A percentile compares a stretch with the other conserved stretches of the same genome.
Conservation (phyloP, 257 asterid species). For the Solanum paucissectum region DNA sequence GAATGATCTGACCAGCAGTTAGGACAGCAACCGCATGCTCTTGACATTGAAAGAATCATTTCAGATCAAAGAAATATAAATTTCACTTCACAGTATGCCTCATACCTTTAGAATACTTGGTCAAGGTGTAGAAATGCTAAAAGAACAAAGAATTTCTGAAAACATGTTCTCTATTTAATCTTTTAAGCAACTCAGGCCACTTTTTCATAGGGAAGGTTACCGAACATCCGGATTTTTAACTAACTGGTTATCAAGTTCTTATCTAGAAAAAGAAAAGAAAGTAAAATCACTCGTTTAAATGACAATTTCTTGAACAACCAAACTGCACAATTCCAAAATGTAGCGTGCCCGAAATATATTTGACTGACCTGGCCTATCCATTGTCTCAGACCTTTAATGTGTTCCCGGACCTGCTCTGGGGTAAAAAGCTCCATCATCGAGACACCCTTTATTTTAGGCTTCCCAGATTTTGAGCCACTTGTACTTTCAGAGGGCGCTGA, state of each 20-base stretch:
- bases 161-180: neutral
- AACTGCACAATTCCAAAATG: neutral
- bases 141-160: neutral
- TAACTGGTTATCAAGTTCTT: neutral
- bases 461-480: conserved; percentile 69
- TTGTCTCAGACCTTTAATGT: conserved; percentile 77
- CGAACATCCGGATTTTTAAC: neutral
- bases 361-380: conserved; percentile 97
- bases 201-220: neutral
- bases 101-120: neutral
- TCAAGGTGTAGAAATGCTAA: neutral
- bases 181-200: neutral
- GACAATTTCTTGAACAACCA: neutral
- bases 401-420: conserved; percentile 79
- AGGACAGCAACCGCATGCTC: neutral
- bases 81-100: neutral
- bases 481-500: conserved; percentile 40
- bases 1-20: neutral
- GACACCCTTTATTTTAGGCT: conserved; percentile 85
- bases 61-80: neutral
- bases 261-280: neutral
- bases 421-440: conserved; percentile 90
- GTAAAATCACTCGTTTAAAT: neutral
- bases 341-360: neutral
- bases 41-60: neutral